Base-by-base conservation (phyloP, 805 yeast species). In the Candida loeiensis region DNA sequence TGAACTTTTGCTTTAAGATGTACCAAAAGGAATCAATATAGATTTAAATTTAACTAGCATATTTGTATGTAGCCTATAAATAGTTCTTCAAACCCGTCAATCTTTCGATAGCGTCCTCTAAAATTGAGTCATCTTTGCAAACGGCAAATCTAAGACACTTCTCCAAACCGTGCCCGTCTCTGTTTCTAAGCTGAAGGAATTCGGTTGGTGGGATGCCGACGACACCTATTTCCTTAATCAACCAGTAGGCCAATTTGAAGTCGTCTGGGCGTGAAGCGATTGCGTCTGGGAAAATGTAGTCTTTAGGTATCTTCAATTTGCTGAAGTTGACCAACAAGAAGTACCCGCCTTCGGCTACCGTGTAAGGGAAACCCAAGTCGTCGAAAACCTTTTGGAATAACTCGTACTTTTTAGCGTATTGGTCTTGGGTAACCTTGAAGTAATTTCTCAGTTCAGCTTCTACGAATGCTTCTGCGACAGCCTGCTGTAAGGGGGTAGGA, bases 171-270 rank as follows among this genome's bases (percentile, higher is more conserved):
- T 76, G 69, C 22, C 85, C 89, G 15, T 45, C 45, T 50, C 70
- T 61, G 48, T 84, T 80, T 44, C 77, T 80, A 7, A 79, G 76
- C 32, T 80, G 74, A 54, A 86, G 79, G 56, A 93, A 93, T 63
- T 91, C 98, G n/a, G 96, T 84, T 20, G 98, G 98, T 8, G 99
- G 99, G 48, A 93, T 93, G 3, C 95, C 84, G 15, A 93, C 98
- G 29, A 93, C 95, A 8, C 99, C 99, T 43, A 91, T 61, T 58
- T 89, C 95, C 57, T 79, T 82, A 54, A 89, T 88, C 44, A 93
- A 72, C 97, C 98, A 93, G 64, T 86, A 87, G 1, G 96, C 95
- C 47, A 82, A 72, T 58, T 79, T 79, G 73, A 89, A 93, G 66
- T 93, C 99, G 47, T 80, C 80, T 12, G 95, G 91, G 46, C 85